Evolutionary conservation across 371 early-diverging fungal species (phyloP).

Genomic region (Actinomortierella ambigua): DNA sequence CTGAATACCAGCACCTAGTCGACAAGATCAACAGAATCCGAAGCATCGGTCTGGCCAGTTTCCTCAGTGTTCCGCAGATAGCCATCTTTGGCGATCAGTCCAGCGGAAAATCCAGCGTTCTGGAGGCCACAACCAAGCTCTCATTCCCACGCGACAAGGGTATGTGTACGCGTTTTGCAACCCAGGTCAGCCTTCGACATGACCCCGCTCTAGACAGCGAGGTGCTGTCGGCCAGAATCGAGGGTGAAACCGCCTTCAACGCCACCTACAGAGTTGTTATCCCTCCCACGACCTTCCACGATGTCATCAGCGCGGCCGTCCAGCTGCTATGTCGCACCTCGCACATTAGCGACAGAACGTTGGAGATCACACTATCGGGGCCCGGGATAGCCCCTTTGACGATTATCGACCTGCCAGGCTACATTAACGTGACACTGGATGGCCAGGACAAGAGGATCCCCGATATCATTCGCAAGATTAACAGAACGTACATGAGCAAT

Average conservation of each 20-base stretch:
- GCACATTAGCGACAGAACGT: constrained; percentile 31
- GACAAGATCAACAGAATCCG: constrained; percentile 37
- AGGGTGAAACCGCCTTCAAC: constrained; percentile 23
- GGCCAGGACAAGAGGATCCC: constrained; percentile 31
- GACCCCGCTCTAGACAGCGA: background rate
- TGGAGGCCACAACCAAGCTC: constrained; percentile 35
- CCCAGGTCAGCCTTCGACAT: constrained; percentile 27
- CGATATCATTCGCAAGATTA: constrained; percentile 26
- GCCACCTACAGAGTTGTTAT: background rate
- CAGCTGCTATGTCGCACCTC: constrained; percentile 14
- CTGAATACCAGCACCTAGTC: constrained; percentile 24
- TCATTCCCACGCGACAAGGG: constrained; percentile 32
- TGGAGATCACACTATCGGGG: constrained; percentile 32
- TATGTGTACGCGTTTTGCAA: constrained; percentile 36
- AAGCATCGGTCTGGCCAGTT: constrained; percentile 19
- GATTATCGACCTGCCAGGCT: constrained; percentile 31
- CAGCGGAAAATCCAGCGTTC: constrained; percentile 38
- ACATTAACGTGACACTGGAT: constrained; percentile 34
- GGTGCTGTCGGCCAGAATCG: constrained; percentile 28
- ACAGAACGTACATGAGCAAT: constrained; percentile 28
- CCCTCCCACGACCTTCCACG: constrained; percentile 9
- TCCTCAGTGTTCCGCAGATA: constrained; percentile 35
- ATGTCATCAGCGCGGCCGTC: constrained; percentile 19
- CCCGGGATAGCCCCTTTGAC: constrained; percentile 33
- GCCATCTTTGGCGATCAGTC: constrained; percentile 41